These are phyloP conservation scores for Tulasnella calospora DNA, from an alignment of 768 basidiomycete genomes.

Conservation along the genomic window DNA sequence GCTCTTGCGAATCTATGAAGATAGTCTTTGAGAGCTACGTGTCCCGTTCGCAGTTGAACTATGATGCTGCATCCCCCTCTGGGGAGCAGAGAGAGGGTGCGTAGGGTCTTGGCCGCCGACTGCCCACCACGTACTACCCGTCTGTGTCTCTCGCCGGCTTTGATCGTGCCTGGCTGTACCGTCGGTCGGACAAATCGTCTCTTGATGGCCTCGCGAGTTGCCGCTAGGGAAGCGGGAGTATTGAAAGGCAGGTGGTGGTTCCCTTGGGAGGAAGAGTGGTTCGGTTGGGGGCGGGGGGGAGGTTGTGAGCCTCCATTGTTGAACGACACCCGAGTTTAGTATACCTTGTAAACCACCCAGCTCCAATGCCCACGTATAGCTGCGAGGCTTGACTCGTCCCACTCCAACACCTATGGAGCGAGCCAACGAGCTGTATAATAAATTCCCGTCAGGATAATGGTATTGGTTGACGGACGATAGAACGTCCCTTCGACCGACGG, in stretches of 20 bases:
- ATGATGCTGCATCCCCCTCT: constrained; percentile 24
- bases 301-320: too few relatives aligned
- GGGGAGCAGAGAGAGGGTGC: constrained; percentile 20
- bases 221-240: background rate
- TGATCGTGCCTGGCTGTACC: background rate
- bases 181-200: background rate
- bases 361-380: too few relatives aligned
- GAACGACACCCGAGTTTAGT: too few relatives aligned
- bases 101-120: background rate
- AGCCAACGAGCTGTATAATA: too few relatives aligned
- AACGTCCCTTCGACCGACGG: too few relatives aligned
- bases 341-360: too few relatives aligned
- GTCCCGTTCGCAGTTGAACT: constrained; percentile 26
- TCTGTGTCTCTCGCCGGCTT: background rate
- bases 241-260: too few relatives aligned
- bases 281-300: background rate
- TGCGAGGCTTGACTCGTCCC: too few relatives aligned
- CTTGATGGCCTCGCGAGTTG: constrained; percentile 1
- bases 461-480: too few relatives aligned
- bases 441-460: too few relatives aligned
- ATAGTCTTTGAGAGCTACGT: constrained; percentile 26
- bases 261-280: background rate
- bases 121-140: background rate
- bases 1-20: constrained; percentile 17
- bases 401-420: too few relatives aligned